These are phyloP conservation scores for Cyclostephanos invisitatus DNA, from an alignment of 108 stramenopile species.

Conservation along the genomic window DNA sequence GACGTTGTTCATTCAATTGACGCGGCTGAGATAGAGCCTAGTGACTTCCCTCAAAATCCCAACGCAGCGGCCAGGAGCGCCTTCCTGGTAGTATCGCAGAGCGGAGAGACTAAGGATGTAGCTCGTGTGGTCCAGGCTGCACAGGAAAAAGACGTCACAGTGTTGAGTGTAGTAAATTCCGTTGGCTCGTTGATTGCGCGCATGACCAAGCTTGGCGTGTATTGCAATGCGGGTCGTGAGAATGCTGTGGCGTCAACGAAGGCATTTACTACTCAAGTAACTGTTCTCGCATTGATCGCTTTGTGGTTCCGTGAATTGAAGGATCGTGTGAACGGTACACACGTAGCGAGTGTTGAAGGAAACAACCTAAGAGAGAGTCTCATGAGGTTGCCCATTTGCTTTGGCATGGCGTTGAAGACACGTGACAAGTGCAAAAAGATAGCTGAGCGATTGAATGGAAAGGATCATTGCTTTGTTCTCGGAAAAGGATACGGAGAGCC, in stretches of 20 bases:
- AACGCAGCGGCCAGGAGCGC: conserved; percentile 56
- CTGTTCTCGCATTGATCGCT: conserved; percentile 93
- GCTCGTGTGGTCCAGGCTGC: conserved; percentile 85
- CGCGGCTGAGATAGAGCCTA: conserved; percentile 87
- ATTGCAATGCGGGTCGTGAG: conserved; percentile 99
- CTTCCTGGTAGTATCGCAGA: conserved; percentile 90
- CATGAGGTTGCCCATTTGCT: conserved; percentile 95
- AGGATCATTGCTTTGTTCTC: conserved; percentile 94
- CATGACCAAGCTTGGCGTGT: conserved; percentile 95
- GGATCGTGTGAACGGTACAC: conserved; percentile 66
- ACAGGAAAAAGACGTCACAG: conserved; percentile 81
- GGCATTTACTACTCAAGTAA: conserved; percentile 99
- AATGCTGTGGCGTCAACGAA: conserved; percentile 99
- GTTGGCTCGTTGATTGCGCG: conserved; percentile 97
- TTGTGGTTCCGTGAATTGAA: conserved; percentile 90
- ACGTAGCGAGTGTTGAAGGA: conserved; percentile 54
- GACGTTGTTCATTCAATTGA: conserved; percentile 87
- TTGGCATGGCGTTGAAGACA: conserved; percentile 96
- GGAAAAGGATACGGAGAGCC: conserved; percentile 95
- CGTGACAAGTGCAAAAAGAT: conserved; percentile 82
- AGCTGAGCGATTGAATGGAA: conserved; percentile 78
- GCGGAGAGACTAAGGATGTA: conserved; percentile 98
- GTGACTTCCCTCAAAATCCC: conserved; percentile 71
- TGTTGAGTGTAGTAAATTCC: conserved; percentile 94
- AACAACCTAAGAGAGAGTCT: conserved; percentile 84